phyloP scores from a whole-genome alignment of 2,329 filamentous ascomycete genomes.

The Aureobasidium musti region DNA sequence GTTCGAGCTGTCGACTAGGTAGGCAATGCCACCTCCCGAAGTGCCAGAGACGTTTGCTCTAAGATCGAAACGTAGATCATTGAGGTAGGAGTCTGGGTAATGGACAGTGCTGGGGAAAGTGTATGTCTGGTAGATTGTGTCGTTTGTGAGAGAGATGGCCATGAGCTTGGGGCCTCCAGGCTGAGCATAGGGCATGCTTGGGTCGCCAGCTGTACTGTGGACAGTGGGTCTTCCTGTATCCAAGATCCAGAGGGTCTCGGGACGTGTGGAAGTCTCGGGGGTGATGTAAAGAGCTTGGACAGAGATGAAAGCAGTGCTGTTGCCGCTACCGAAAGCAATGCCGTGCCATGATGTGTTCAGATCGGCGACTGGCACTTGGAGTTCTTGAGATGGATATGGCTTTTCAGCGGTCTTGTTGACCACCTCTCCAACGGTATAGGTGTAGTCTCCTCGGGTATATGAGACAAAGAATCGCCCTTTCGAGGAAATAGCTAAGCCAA shows the following conservation, averaged over 20 bases:
- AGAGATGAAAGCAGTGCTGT: slow-evolving; percentile 46
- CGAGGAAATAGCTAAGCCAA: slow-evolving; percentile 49
- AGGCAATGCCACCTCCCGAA: slow-evolving; percentile 48
- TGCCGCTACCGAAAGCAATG: slow-evolving; percentile 50
- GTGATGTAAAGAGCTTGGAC: slow-evolving; percentile 53
- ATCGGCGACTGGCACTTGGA: slow-evolving; percentile 42
- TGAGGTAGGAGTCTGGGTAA: slow-evolving; percentile 52
- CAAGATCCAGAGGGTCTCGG: slow-evolving; percentile 51
- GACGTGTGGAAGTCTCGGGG: slow-evolving; percentile 40
- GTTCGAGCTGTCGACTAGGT: slow-evolving; percentile 51
- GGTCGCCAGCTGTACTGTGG: slow-evolving; percentile 42
- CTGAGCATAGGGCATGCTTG: slow-evolving; percentile 49
- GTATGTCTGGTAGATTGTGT: slow-evolving; percentile 47
- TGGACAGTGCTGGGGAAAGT: slow-evolving; percentile 49
- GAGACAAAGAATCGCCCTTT: slow-evolving; percentile 49
- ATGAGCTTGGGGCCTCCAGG: slow-evolving; percentile 52
- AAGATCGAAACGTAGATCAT: slow-evolving; percentile 52
- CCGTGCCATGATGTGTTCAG: slow-evolving; percentile 47
- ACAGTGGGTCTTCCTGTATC: slow-evolving; percentile 51
- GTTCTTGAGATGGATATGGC: slow-evolving; percentile 48
- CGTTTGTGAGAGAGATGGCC: slow-evolving; percentile 46
- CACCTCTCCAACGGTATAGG: slow-evolving; percentile 53
- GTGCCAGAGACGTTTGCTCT: slow-evolving; percentile 44
- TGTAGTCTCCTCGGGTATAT: slow-evolving; percentile 51
- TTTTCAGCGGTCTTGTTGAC: slow-evolving; percentile 52